Base-by-base conservation (phyloP, 2,329 filamentous ascomycete species). In the Ilyonectria mors-panacis region DNA sequence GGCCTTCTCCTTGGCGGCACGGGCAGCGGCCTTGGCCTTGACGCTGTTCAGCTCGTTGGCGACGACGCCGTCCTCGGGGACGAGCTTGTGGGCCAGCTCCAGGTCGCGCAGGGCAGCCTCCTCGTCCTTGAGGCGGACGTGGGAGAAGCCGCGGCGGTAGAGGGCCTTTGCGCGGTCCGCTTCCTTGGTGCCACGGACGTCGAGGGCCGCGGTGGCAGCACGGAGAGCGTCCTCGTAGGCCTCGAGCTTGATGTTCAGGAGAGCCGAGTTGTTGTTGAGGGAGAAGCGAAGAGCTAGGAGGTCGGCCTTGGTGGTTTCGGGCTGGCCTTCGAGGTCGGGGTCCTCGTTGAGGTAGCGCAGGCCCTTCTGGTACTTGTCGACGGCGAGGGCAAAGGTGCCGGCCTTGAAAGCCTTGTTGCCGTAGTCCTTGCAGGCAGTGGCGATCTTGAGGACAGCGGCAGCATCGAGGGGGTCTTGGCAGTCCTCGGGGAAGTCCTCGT, bases 401-500 rank as follows among this genome's bases (percentile, higher is more conserved):
- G 83, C 85, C 86, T 98, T 98, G 88, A 98, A 98, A 1, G 95
- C 94, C 74, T 91, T 90, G 85, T 97, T 98, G 75, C 96, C 96
- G 78, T 92, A 96, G 39, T 93, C 93, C 85, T 99, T 99, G 81
- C 97, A 90, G 72, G 93, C 93, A 6, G 88, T 85, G 2, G 93
- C 94, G 68, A 98, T 95, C 81, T 93, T 89, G 79, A 94, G 87
- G 69, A 94, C 89, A 68, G 92, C 87, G 19, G 86, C 79, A 15
- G 92, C 92, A 56, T 89, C 88, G 69, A 94, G 87, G 61, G 89
- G 83, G 54, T 87, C 79, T 21, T 79, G 81, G 75, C 92, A 89
- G 83, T 99, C 96, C 79, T 98, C 94, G 37, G 96, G 96, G 83
- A 93, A 98, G 80, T 98, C 96, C 84, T 98, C 95, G 83, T 97